Conservation (phyloP, 2,329 filamentous ascomycete species). For the Meredithiella fracta region DNA sequence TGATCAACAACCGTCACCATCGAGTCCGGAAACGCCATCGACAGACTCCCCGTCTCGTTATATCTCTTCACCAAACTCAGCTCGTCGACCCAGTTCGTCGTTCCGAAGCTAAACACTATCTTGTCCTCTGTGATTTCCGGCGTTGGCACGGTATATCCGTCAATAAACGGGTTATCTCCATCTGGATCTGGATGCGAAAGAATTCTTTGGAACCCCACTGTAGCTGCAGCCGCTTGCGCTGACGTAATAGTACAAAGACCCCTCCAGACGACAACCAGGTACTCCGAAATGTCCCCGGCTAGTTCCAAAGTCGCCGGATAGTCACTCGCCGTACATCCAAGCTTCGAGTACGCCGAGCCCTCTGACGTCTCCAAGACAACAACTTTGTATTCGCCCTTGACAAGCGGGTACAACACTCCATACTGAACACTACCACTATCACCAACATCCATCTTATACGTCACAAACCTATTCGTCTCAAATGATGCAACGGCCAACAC, state of each 20-base stretch:
- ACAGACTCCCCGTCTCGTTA: neutral
- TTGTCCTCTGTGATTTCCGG: constrained; percentile 10
- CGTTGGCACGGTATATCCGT: constrained; percentile 10
- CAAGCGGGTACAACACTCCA: constrained; percentile 11
- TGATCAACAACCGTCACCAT: constrained; percentile 9
- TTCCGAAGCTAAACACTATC: constrained; percentile 11
- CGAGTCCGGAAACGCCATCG: neutral
- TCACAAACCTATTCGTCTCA: constrained; percentile 14
- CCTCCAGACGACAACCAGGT: neutral
- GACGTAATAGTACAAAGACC: constrained; percentile 4
- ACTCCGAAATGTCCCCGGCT: constrained; percentile 5
- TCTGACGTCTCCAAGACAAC: constrained; percentile 6
- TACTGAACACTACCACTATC: constrained; percentile 11
- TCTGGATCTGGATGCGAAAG: constrained; percentile 14
- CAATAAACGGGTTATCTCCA: constrained; percentile 9
- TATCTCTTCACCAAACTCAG: constrained; percentile 1
- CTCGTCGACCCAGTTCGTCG: constrained; percentile 4
- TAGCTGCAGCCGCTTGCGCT: constrained; percentile 6
- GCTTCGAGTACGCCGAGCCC: neutral
- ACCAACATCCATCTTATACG: constrained; percentile 5
- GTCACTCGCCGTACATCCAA: neutral
- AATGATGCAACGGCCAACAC: constrained; percentile 20
- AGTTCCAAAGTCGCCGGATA: neutral
- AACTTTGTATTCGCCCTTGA: constrained; percentile 8
- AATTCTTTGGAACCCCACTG: constrained; percentile 11